phyloP scores from a whole-genome alignment of 2,329 filamentous ascomycete species.

The Ramularia endophylla region DNA sequence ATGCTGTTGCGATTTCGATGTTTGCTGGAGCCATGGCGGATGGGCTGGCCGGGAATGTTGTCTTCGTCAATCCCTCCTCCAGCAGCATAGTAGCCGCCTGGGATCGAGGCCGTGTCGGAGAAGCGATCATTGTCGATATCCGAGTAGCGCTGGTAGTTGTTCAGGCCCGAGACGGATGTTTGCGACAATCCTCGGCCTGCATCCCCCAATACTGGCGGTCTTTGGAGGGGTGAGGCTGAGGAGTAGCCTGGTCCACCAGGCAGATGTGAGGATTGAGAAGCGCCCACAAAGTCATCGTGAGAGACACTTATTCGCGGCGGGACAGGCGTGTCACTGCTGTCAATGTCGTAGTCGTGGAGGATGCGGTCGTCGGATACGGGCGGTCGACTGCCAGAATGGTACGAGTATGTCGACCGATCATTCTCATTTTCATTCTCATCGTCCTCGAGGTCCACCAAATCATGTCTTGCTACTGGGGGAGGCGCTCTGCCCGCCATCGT shows the following conservation, averaged over 20 bases:
- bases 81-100: constrained; percentile 65
- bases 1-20: constrained; percentile 74
- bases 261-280: constrained; percentile 39
- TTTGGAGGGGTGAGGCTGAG: constrained; percentile 29
- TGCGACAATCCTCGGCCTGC: constrained; percentile 56
- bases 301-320: constrained; percentile 76
- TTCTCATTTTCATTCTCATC: no score
- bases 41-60: constrained; percentile 42
- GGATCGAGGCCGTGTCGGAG: constrained; percentile 49
- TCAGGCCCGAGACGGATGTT: constrained; percentile 63
- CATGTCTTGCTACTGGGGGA: constrained; percentile 29
- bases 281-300: constrained; percentile 89
- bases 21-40: constrained; percentile 44
- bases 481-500: constrained; percentile 48
- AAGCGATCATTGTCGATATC: constrained; percentile 79
- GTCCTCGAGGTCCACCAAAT: constrained; percentile 63
- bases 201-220: constrained; percentile 34
- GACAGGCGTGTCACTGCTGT: constrained; percentile 53
- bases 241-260: constrained; percentile 39
- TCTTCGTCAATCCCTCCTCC: constrained; percentile 55
- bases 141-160: constrained; percentile 89
- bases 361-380: constrained; percentile 78
- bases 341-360: constrained; percentile 66
- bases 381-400: constrained; percentile 70
- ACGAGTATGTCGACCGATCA: constrained; percentile 55